Evolutionary conservation across 306 rosid genomes (phyloP).

Genomic region (Dicorynia guianensis): DNA sequence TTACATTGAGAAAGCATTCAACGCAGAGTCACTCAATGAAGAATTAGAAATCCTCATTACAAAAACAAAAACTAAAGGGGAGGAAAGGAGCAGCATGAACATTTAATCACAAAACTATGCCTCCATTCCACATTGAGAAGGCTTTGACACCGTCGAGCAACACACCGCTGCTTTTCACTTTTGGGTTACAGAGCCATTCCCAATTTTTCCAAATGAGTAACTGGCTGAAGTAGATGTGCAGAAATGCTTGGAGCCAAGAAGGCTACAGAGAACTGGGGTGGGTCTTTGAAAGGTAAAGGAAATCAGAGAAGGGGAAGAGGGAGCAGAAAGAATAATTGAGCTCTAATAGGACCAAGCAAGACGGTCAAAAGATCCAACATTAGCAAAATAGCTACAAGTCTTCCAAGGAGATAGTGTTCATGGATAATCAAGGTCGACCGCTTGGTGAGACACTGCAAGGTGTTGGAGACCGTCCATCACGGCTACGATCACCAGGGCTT

Average conservation of each 20-base stretch:
- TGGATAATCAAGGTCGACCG: conserved; percentile 54
- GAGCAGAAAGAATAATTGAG: too few species aligned
- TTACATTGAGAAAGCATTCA: too few species aligned
- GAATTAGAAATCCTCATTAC: too few species aligned
- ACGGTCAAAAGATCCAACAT: conserved; percentile 46
- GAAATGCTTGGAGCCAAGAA: conserved; percentile 44
- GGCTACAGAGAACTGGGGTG: conserved; percentile 46
- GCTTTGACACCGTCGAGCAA: too few species aligned
- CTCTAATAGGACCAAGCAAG: conserved; percentile 55
- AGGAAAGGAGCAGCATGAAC: too few species aligned
- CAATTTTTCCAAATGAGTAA: too few species aligned
- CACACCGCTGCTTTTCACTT: too few species aligned
- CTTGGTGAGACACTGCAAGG: conserved; percentile 73
- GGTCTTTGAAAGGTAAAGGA: conserved; percentile 58
- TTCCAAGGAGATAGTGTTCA: conserved; percentile 65
- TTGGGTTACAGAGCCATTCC: too few species aligned
- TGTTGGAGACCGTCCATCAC: conserved; percentile 54
- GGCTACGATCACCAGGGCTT: conserved; percentile 62
- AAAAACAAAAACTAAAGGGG: too few species aligned
- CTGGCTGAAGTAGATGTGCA: neutral
- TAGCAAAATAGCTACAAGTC: conserved; percentile 51
- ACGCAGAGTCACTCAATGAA: too few species aligned
- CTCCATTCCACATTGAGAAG: too few species aligned
- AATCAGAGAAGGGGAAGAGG: conserved; percentile 18
- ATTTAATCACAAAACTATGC: too few species aligned